phyloP scores from a whole-genome alignment of 495 filamentous ascomycete genomes.

The Filosporella fistucella region DNA sequence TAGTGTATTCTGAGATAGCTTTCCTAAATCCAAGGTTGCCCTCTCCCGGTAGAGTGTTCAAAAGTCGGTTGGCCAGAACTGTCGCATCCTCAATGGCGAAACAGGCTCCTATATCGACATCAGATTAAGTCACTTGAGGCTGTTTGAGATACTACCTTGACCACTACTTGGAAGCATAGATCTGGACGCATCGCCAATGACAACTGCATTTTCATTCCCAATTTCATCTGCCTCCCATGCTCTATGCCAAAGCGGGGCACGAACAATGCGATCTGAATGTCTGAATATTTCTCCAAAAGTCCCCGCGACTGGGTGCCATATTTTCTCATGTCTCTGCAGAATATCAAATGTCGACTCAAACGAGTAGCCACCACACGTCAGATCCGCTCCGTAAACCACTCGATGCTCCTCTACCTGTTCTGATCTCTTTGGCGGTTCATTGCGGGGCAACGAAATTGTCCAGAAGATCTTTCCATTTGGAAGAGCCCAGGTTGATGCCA shows the following conservation, averaged over 20 bases:
- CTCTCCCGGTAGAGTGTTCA: slow-evolving; percentile 17
- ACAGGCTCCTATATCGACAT: slow-evolving; percentile 15
- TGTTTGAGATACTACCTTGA: no score
- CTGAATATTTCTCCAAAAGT: slow-evolving; percentile 21
- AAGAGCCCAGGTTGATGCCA: slow-evolving; percentile 21
- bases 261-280: slow-evolving; percentile 19
- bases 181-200: slow-evolving; percentile 37
- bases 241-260: slow-evolving; percentile 15
- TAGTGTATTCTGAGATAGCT: slow-evolving; percentile 16
- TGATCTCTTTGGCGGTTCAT: slow-evolving; percentile 2
- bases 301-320: slow-evolving; percentile 19
- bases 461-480: slow-evolving; percentile 21
- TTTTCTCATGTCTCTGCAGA: slow-evolving; percentile 13
- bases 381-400: not conserved
- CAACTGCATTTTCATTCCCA: slow-evolving; percentile 9
- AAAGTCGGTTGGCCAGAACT: slow-evolving; percentile 23
- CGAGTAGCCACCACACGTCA: slow-evolving; percentile 20
- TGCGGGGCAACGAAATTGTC: slow-evolving; percentile 14
- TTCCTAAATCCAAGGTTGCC: slow-evolving; percentile 5
- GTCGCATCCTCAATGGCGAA: slow-evolving; percentile 28
- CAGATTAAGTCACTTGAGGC: no score
- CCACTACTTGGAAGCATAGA: slow-evolving; percentile 39
- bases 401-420: not conserved
- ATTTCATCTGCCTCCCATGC: slow-evolving; percentile 19
- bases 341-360: slow-evolving; percentile 17